Conservation (phyloP, 768 basidiomycete species). For the Phlebiopsis gigantea region DNA sequence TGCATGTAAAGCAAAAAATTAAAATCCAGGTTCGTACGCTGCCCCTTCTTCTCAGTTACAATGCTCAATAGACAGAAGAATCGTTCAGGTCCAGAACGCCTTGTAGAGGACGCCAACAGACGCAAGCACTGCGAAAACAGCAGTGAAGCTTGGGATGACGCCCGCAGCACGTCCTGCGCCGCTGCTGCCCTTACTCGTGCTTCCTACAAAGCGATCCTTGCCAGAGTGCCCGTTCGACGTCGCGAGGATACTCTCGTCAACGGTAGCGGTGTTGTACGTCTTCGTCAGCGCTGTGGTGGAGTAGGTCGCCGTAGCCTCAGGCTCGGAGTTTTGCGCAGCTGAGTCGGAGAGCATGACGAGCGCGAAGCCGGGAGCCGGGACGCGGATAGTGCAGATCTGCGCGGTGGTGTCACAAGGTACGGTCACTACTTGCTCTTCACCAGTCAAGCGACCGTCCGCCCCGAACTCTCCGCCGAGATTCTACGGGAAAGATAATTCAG, state of each 20-base stretch:
- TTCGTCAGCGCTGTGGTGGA: conserved; percentile 55
- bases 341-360: conserved; percentile 61
- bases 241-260: conserved; percentile 51
- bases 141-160: conserved; percentile 15
- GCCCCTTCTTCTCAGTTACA: conserved; percentile 1
- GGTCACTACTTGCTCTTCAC: conserved; percentile 47
- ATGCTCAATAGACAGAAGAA: not conserved
- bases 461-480: conserved; percentile 58
- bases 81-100: conserved; percentile 4
- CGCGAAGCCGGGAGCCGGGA: conserved; percentile 69
- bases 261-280: conserved; percentile 45
- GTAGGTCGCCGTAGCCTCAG: conserved; percentile 40
- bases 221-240: conserved; percentile 57
- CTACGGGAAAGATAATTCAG: conserved; percentile 23
- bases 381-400: conserved; percentile 52
- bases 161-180: conserved; percentile 12
- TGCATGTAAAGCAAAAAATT: not conserved
- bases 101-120: conserved; percentile 12
- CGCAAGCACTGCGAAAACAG: conserved; percentile 13
- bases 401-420: conserved; percentile 51
- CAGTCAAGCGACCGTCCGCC: conserved; percentile 64
- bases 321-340: conserved; percentile 31
- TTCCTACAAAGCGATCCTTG: conserved; percentile 15
- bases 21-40: conserved; percentile 6
- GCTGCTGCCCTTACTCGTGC: conserved; percentile 20